Evolutionary conservation across 2,329 filamentous ascomycete genomes (phyloP), one percentile per base, ranked within the genome.

Genomic region (Epichloe elymi): DNA sequence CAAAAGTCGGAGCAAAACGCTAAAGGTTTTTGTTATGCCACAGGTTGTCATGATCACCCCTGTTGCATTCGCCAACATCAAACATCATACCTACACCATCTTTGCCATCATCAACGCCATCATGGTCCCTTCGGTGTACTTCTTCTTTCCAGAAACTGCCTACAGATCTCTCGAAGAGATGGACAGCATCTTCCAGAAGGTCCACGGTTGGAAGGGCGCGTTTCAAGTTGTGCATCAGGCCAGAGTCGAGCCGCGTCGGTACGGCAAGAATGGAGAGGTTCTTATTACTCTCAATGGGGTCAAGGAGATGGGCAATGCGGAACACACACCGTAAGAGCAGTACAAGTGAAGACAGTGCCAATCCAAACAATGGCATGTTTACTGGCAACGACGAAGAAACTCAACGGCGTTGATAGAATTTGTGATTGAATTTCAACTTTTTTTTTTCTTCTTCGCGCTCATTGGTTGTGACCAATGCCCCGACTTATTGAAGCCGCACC

Each of bases 91-190:
- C 0, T 83, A 84, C 63, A 76, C 79, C 58, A 77, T 85, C 57
- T 85, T 85, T 59, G 80, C 80, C 11, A 73, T 80, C 44, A 80
- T 84, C 66, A 83, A 83, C 61, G 73, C 75, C 55, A 68, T 75
- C 57, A 80, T 81, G 61, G 70, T 80, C 0, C 78, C 78, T 0
- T 68, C 65, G 3, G 69, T 79, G 23, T 82, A 79, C 62, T 76
- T 79, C 64, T 80, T 80, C 69, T 83, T 78, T 64, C 80, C 80
- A 0, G 81, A 84, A 64, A 84, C 81, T 10, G 76, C 76, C 1
- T 79, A 79, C 59, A 72, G 80, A 40, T 78, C 74, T 2, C 73
- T 85, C 19, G 80, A 85, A 62, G 80, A 84, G 60, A 83, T 85
- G 75, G 80, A 84, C 58, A 67, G 65, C 57, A 82, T 83, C 59